Base-by-base conservation (phyloP, 306 rosid species). In the Pachyrhizus erosus region DNA sequence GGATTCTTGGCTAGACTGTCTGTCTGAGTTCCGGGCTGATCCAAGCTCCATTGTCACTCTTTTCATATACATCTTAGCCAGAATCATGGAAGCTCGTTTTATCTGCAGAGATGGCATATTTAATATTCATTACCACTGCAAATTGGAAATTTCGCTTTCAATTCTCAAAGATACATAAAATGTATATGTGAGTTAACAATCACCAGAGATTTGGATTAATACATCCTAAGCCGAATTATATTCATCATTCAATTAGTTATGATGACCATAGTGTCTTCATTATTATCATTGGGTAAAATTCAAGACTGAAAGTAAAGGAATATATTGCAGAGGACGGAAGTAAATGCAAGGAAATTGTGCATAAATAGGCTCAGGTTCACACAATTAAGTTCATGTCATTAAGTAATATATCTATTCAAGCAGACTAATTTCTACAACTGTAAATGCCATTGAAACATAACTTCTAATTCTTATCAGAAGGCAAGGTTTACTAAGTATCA, bases 51-150 rank as follows among this genome's bases (percentile, higher is more conserved):
- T 67, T 60, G 88, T 88, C 86, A 94, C 97, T 82, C 98, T 85
- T 88, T 88, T 93, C 97, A 94, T 91, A 88, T 93, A 94, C 77
- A 84, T 87, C 86, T 94, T 93, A 27, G 89, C 98, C 65, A 94
- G 91, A 49, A 82, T 90, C 95, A 93, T 89, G 48, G 97, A 89
- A 43, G 93, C 91, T 74, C 75, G 87, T 88, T 94, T 94, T 88
- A 93, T 91, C 98, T 94, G 92, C 86, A 82, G 68, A 51, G 37
- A 61, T 52, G 66, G 77, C 18, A 33, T 26, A 48, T 42, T 40
- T 91, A 9, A 88, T 45, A 67, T n/a, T 14, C 33, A 52, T 45
- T 73, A 80, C 23, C 24, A 57, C 55, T 54, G 40, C n/a, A 72
- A 45, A 52, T 77, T 52, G 61, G 33, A 73, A 71, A 49, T 62